Conservation (phyloP, 2,329 filamentous ascomycete species). For the Colletotrichum sp. region DNA sequence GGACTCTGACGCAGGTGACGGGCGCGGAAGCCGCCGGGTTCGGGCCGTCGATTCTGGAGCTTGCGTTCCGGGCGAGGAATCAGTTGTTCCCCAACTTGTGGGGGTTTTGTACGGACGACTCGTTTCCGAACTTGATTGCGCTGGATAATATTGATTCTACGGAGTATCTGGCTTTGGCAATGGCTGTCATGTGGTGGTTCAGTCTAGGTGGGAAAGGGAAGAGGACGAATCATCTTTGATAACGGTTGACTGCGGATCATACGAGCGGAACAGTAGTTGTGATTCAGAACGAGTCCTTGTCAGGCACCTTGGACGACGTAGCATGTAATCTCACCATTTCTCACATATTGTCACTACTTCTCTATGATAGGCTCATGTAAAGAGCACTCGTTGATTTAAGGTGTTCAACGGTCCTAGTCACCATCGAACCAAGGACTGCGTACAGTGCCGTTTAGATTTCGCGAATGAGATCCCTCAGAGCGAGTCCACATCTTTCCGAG, state of each 20-base stretch:
- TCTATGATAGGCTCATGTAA: background rate
- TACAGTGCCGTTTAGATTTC: background rate
- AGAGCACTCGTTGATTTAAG: background rate
- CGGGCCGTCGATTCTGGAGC: background rate
- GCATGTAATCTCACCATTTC: background rate
- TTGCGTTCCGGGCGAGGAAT: background rate
- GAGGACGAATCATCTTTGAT: background rate
- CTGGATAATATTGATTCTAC: background rate
- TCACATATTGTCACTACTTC: background rate
- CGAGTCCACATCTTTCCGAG: background rate
- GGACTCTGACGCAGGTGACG: background rate
- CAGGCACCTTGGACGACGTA: background rate
- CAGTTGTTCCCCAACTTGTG: background rate
- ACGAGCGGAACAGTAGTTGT: background rate
- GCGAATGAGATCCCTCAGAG: background rate
- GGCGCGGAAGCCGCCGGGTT: background rate
- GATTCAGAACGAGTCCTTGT: fast-evolving
- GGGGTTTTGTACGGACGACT: background rate
- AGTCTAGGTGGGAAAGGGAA: background rate
- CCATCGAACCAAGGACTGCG: background rate
- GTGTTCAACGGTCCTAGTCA: background rate
- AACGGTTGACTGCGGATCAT: background rate
- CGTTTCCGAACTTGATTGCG: background rate
- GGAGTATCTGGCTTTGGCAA: background rate
- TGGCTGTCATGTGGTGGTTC: background rate